Percentiles rank a stretch among this genome's conserved stretches.
Conservation (phyloP, 164 flowering plant genomes). For the Macadamia integrifolia region DNA sequence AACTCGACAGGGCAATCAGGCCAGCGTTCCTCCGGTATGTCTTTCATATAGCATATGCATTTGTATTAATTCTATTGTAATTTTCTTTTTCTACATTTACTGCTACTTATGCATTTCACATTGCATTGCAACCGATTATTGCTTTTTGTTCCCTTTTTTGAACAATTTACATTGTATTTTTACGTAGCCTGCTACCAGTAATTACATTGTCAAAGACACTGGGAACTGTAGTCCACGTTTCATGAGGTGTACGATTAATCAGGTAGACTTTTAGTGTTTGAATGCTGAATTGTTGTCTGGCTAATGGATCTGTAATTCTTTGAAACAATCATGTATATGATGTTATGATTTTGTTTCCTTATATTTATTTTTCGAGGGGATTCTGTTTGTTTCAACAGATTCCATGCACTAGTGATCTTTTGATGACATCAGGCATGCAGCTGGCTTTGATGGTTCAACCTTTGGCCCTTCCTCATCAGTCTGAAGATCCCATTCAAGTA, state of each 20-base stretch:
- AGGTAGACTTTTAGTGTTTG: conserved; percentile 39
- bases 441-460: conserved; percentile 93
- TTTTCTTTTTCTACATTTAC: no score
- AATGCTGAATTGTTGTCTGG: background rate
- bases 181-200: conserved; percentile 83
- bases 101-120: background rate
- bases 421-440: conserved; percentile 90
- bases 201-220: conserved; percentile 78
- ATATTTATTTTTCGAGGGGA: background rate
- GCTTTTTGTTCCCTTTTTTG: background rate
- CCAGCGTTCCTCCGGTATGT: conserved; percentile 83
- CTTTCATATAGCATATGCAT: background rate
- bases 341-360: no score
- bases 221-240: conserved; percentile 99
- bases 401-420: conserved; percentile 87
- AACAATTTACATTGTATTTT: conserved; percentile 6
- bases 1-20: conserved; percentile 85
- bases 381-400: conserved; percentile 40
- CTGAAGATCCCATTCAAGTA: conserved; percentile 97
- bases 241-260: conserved; percentile 94
- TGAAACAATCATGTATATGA: background rate
- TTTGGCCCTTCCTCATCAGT: conserved; percentile 93
- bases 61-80: no score
- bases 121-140: background rate
- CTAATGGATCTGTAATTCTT: background rate